Evolutionary conservation across 768 basidiomycete species (phyloP), one percentile per base, ranked within the genome.

Genomic region (Hemileccinum rubropunctum): DNA sequence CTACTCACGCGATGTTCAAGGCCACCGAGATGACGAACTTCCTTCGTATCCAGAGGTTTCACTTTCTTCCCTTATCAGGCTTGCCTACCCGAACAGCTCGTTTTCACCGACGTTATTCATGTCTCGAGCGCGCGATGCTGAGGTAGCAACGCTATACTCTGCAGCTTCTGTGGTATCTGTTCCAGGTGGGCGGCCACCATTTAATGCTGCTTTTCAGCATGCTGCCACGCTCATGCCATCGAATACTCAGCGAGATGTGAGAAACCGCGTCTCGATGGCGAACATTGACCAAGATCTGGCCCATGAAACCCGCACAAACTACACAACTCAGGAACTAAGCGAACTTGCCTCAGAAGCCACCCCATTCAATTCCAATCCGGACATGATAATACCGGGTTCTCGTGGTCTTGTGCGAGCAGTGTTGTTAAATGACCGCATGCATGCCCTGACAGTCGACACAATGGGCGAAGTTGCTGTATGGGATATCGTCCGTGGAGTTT

Each of bases 371-470:
- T 40, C 62, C 1, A 63, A 67, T 3, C 88, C 95, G 0, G 90
- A 91, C 56, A 79, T 80, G 47, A 68, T 87, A 12, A 87, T 95
- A 32, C 58, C 67, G 7, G 95, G 95, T 1, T 83, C 83, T 45
- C 77, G 81, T 53, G 95, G 95, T 4, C 78, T 98, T 20, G 85
- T 97, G 42, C 78, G 95, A 30, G 85, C 83, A 7, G 71, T 89
- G 36, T 73, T 95, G 41, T 71, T 98, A 36, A 97, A 91, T 66
- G 92, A 98, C 63, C 78, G 91, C 51, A 76, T 92, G 56, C 94
- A 98, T 62, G 92, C 88, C 17, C 72, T 99, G 38, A 93, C 92
- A 0, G 86, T 97, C 36, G 88, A 98, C 62, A 95, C 92, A 0
- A 76, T 79, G 1, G 93, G 94, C 6, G 84, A 89, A 58, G 86